phyloP scores from a whole-genome alignment of 2,329 filamentous ascomycete species.

The Venturia oleaginea region DNA sequence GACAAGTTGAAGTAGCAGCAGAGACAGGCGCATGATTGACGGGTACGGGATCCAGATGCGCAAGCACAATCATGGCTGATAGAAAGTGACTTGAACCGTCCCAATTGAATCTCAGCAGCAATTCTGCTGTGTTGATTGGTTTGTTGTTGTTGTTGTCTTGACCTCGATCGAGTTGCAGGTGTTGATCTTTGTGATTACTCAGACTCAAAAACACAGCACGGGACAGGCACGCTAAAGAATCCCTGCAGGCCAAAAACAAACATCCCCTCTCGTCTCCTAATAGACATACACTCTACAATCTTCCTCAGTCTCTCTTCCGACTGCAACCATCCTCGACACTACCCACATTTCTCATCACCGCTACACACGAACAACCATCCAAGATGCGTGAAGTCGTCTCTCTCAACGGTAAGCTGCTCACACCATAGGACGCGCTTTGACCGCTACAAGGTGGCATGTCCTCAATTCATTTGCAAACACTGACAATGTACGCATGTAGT shows the following conservation, averaged over 20 bases:
- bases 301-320: neutral
- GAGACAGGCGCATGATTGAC: neutral
- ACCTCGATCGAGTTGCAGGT: neutral
- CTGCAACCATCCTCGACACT: neutral
- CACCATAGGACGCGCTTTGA: slow-evolving; percentile 30
- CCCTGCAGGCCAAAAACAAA: neutral
- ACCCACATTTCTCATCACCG: neutral
- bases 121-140: neutral
- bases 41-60: neutral
- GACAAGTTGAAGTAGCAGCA: slow-evolving; percentile 3
- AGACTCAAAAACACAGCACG: neutral
- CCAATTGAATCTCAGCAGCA: neutral
- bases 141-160: neutral
- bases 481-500: slow-evolving; percentile 59
- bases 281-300: neutral
- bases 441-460: slow-evolving; percentile 27
- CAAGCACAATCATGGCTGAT: slow-evolving; percentile 1
- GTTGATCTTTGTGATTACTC: neutral
- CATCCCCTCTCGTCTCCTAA: neutral
- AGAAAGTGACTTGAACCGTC: neutral
- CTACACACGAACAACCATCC: neutral
- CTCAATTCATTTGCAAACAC: slow-evolving; percentile 27
- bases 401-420: slow-evolving; percentile 75
- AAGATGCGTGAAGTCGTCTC: slow-evolving; percentile 71
- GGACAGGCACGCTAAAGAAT: neutral